Evolutionary conservation across 2,329 filamentous ascomycete genomes (phyloP).

Genomic region (Pseudodiploospora longispora): DNA sequence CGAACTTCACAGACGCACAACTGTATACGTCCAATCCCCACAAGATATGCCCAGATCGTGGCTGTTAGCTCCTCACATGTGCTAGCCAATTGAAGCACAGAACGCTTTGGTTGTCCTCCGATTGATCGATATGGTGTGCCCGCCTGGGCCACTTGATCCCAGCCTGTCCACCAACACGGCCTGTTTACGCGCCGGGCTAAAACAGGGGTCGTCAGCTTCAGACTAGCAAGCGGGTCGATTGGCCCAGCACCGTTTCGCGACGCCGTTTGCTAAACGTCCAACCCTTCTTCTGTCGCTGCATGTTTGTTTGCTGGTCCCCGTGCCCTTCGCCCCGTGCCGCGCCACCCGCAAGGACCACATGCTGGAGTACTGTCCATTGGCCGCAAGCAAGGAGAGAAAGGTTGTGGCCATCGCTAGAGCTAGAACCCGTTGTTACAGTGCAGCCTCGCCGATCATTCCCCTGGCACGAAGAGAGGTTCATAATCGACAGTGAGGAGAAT

Average conservation of each 20-base stretch:
- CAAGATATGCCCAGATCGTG: slow-evolving; percentile 12
- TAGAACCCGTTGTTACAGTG: too few relatives aligned
- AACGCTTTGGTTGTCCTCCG: slow-evolving; percentile 30
- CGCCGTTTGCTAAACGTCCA: too few relatives aligned
- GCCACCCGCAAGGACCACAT: slow-evolving; percentile 18
- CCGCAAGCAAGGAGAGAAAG: too few relatives aligned
- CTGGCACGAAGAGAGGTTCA: too few relatives aligned
- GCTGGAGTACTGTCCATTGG: not conserved
- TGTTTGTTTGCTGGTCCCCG: too few relatives aligned
- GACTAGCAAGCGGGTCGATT: slow-evolving; percentile 8
- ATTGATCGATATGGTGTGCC: slow-evolving; percentile 37
- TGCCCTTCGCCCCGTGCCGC: slow-evolving; percentile 24
- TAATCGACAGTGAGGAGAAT: too few relatives aligned
- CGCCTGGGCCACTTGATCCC: slow-evolving; percentile 22
- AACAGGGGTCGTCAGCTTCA: slow-evolving; percentile 27
- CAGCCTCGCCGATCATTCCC: too few relatives aligned
- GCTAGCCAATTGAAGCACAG: slow-evolving; percentile 33
- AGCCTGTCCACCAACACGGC: slow-evolving; percentile 38
- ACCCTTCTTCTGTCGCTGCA: too few relatives aligned
- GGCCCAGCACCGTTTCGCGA: not conserved
- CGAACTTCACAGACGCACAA: not conserved
- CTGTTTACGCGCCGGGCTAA: slow-evolving; percentile 43
- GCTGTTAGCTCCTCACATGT: slow-evolving; percentile 11
- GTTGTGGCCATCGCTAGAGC: too few relatives aligned
- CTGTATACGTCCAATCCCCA: slow-evolving; percentile 5